Conservation (phyloP, 2,329 filamentous ascomycete genomes). For the Drechmeria coniospora region DNA sequence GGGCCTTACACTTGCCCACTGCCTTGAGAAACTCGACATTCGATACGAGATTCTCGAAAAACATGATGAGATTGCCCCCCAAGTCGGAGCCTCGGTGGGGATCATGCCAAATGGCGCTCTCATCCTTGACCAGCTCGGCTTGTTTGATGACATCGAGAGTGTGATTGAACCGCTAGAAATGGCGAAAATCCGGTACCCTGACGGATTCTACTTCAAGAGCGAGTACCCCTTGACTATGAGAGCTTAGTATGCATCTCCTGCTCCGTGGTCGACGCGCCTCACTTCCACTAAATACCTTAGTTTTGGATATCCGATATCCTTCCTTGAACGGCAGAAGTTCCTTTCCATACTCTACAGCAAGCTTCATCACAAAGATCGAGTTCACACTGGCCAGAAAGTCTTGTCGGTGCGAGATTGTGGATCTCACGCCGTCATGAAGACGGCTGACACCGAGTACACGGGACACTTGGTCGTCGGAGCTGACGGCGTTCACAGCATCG, state of each 20-base stretch:
- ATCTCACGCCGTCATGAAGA: conserved; percentile 12
- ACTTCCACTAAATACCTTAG: conserved; percentile 3
- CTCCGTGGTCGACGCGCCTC: too few relatives aligned
- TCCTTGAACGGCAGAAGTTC: conserved; percentile 20
- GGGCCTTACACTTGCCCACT: conserved; percentile 17
- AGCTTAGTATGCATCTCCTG: conserved; percentile 3
- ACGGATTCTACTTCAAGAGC: conserved; percentile 5
- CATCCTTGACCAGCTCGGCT: conserved; percentile 31
- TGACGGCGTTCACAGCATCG: conserved; percentile 22
- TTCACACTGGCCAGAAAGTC: conserved; percentile 8
- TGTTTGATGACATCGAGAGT: conserved; percentile 10
- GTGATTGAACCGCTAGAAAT: conserved; percentile 4
- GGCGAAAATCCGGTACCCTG: conserved; percentile 3
- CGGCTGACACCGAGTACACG: conserved; percentile 14
- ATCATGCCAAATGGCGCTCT: conserved; percentile 25
- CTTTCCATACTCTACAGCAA: conserved; percentile 17
- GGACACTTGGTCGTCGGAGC: conserved; percentile 21
- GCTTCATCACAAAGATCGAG: conserved; percentile 12
- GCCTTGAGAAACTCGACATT: conserved; percentile 27
- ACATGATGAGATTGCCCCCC: conserved; percentile 23
- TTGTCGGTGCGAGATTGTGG: conserved; percentile 3
- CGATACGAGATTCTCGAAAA: conserved; percentile 34
- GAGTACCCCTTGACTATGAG: conserved; percentile 3
- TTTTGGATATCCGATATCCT: conserved; percentile 15
- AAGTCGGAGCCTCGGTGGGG: conserved; percentile 31